phyloP scores from a whole-genome alignment of 768 basidiomycete genomes.

The Auriscalpium orientale region DNA sequence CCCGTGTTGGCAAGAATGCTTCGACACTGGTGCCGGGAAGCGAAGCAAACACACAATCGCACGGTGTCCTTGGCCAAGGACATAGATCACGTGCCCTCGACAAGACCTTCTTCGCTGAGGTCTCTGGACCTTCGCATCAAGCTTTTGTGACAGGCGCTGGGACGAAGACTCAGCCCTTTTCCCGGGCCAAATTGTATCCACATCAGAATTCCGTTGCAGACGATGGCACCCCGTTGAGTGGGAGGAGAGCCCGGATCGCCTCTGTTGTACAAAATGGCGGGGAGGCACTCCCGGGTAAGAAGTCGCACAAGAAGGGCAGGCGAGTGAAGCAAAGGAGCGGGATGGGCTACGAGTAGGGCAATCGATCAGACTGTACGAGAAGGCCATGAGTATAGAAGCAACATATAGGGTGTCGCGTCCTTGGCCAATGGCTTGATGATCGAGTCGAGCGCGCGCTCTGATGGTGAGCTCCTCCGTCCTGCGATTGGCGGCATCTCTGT shows the following conservation, averaged over 20 bases:
- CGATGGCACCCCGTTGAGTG: conserved; percentile 61
- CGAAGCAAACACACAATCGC: conserved; percentile 3
- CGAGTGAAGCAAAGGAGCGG: conserved; percentile 87
- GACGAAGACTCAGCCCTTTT: conserved; percentile 50
- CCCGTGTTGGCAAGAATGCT: conserved; percentile 76
- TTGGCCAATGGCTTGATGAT: too few species aligned
- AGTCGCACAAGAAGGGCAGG: conserved; percentile 78
- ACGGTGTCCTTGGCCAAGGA: conserved; percentile 21
- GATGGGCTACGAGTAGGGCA: conserved; percentile 79
- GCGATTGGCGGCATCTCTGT: too few species aligned
- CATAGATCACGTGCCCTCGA: conserved; percentile 68
- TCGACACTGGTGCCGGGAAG: conserved; percentile 63
- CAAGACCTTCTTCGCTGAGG: conserved; percentile 69
- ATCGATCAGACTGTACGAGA: too few species aligned
- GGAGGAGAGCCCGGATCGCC: conserved; percentile 34
- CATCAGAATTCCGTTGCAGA: conserved; percentile 78
- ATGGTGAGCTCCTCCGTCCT: too few species aligned
- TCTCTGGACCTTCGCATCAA: conserved; percentile 41
- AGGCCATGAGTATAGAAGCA: too few species aligned
- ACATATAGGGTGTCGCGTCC: too few species aligned
- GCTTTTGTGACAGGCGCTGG: conserved; percentile 60
- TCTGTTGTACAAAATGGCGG: conserved; percentile 33
- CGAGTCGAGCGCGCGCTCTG: too few species aligned
- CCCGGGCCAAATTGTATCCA: conserved; percentile 62
- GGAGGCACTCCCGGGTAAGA: conserved; percentile 48